Base-by-base conservation (phyloP, 306 rosid species). In the Trichosanthes cucumerina region DNA sequence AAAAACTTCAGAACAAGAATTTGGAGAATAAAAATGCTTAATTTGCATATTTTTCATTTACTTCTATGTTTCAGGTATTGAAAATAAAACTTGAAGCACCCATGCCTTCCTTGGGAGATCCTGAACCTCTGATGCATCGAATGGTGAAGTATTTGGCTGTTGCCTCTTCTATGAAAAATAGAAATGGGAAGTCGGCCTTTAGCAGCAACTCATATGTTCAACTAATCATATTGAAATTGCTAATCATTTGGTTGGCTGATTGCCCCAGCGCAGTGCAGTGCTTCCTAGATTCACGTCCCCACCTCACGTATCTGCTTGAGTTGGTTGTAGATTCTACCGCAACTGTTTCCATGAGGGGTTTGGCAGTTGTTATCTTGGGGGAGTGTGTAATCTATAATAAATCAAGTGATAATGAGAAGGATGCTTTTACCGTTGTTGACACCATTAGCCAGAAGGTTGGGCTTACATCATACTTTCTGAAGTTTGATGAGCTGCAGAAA, bases 241-340 rank as follows among this genome's bases (percentile, higher is more conserved):
- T 95, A 76, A 84, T 89, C 76, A 89, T 88, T 53, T 95, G 97
- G 99, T 89, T 92, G 62, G 90, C 90, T 76, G 91, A 92, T 83
- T 92, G 86, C 86, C 93, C 97, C 43, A 83, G 57, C 83, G 99
- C 97, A 34, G 97, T 92, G 73, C 80, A 86, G 54, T 95, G 97
- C 88, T 92, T 92, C 82, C 89, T 95, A 68, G 97, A 95, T 82
- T 92, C 97, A 75, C 97, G 86, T 39, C 97, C 96, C 65, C 99
- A 95, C 82, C 90, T 91, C 75, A 92, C 97, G 34, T 89, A 87
- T 86, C 88, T 95, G 83, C 89, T 95, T 57, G 99, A 95, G 90
- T 81, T 92, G 86, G 87, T 91, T 72, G 87, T 90, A 39, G 88
- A 89, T 88, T 85, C 85, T 43, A 87, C 97, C 23, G 90, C 86